Percentiles rank a stretch among this genome's conserved stretches.
Evolutionary conservation across 768 basidiomycete genomes (phyloP).

Genomic region (Suillus hirtellus): DNA sequence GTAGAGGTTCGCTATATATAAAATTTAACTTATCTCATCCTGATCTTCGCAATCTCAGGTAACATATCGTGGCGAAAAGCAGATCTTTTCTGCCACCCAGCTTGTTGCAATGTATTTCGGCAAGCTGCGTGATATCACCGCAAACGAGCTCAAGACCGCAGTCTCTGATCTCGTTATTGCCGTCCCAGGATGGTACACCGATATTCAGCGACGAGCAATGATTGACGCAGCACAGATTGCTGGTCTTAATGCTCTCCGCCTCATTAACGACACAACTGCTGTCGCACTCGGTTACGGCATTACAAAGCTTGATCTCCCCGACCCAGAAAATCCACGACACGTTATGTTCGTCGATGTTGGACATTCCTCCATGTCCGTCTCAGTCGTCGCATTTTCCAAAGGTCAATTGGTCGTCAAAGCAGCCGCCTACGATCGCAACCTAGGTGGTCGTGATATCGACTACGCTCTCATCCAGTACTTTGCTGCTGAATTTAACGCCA

Average conservation of each 20-base stretch:
- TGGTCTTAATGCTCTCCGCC: constrained; percentile 85
- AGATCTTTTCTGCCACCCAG: constrained; percentile 84
- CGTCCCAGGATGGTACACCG: constrained; percentile 96
- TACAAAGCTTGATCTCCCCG: constrained; percentile 96
- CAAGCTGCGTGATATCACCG: constrained; percentile 86
- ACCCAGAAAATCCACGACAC: constrained; percentile 75
- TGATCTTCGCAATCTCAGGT: constrained; percentile 53
- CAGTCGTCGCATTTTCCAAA: constrained; percentile 92
- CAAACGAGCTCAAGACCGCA: constrained; percentile 79
- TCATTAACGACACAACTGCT: constrained; percentile 97
- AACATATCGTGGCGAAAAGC: constrained; percentile 80
- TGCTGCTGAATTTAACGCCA: constrained; percentile 87
- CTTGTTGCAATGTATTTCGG: constrained; percentile 89
- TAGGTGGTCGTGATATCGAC: constrained; percentile 97
- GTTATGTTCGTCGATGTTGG: constrained; percentile 96
- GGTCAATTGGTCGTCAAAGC: constrained; percentile 86
- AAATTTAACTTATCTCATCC: constrained; percentile 15
- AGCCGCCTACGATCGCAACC: constrained; percentile 88
- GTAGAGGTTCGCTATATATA: constrained; percentile 57
- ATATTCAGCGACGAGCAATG: constrained; percentile 86
- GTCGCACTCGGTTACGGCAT: constrained; percentile 97
- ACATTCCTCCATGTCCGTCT: constrained; percentile 85
- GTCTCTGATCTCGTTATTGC: constrained; percentile 95
- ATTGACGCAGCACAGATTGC: constrained; percentile 90
- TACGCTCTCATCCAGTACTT: constrained; percentile 88